Evolutionary conservation across 441 rosid species (phyloP), one percentile per base, ranked within the genome.

Genomic region (Pelargonium australe): DNA sequence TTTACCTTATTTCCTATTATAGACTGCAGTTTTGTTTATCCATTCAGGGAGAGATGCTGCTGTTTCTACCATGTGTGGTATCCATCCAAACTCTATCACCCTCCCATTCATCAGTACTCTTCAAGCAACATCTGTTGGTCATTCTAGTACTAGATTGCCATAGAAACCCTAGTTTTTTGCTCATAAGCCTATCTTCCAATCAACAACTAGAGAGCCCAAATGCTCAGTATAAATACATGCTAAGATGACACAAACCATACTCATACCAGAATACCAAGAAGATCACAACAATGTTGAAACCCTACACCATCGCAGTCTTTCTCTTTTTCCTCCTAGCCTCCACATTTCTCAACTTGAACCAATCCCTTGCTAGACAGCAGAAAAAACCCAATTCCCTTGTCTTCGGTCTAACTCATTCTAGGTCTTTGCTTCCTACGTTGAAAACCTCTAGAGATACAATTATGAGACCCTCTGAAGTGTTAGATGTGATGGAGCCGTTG

Each of bases 381-480:
- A 70, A 49, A 70, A 83, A 23, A 76, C 80, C 80, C 72, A 77
- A 53, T 17, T 73, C 82, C 20, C 78, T 86, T 13, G 79, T 91
- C 66, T 81, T 91, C 55, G 84, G 84, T 73, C 81, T 91, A 5
- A 83, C 74, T 65, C 83, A 70, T 72, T 82, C 86, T 14, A 81
- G 71, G 65, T 65, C 73, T 73, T 70, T 82, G 8, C 81, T 85
- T 74, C 80, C 86, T 20, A 60, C 64, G 65, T 80, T 80, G 23
- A 82, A 75, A 72, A 60, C 61, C 41, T 66, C 73, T 53, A 53
- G 60, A 53, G 60, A 53, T 7, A 2, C 80, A 60, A 64, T 53
- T 57, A 78, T 75, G 60, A 74, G 68, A 62, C 84, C 79, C 13
- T 23, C 79, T 23, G 78, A 78, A 70, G 66, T 74, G 13, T 69